Percentiles rank a stretch among this genome's conserved stretches.
These are phyloP conservation scores for Rhamnella rubrinervis DNA, from an alignment of 331 rosid genomes.

Conservation along the genomic window DNA sequence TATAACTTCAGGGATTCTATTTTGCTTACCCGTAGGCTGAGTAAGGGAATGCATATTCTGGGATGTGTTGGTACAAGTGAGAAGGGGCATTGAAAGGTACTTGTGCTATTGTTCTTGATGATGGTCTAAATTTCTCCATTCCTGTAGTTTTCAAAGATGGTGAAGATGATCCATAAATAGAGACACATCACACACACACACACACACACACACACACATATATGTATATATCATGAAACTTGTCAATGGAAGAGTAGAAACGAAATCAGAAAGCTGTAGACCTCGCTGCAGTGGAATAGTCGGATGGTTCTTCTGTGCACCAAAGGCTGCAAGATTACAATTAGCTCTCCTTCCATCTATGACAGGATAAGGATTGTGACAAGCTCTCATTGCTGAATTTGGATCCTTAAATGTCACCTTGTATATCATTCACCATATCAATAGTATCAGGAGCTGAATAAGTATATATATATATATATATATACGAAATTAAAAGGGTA, in stretches of 20 bases:
- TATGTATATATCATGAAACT: no score
- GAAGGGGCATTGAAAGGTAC: constrained; percentile 28
- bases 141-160: constrained; percentile 29
- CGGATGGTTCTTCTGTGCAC: constrained; percentile 43
- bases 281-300: constrained; percentile 20
- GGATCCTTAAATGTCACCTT: constrained; percentile 82
- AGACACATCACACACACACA: neutral
- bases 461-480: no score
- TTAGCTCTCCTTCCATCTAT: constrained; percentile 85
- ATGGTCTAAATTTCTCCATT: constrained; percentile 34
- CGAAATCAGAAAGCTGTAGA: neutral
- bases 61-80: constrained; percentile 41
- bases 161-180: neutral
- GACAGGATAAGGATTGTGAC: constrained; percentile 61
- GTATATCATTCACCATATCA: neutral
- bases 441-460: neutral
- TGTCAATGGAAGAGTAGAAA: neutral
- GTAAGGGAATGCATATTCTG: constrained; percentile 41
- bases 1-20: neutral
- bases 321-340: constrained; percentile 70
- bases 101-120: constrained; percentile 36
- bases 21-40: constrained; percentile 42
- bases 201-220: neutral
- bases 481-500: neutral
- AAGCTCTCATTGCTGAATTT: constrained; percentile 66